Base-by-base conservation (phyloP, 805 yeast genomes). In the Maudiozyma turicensis region DNA sequence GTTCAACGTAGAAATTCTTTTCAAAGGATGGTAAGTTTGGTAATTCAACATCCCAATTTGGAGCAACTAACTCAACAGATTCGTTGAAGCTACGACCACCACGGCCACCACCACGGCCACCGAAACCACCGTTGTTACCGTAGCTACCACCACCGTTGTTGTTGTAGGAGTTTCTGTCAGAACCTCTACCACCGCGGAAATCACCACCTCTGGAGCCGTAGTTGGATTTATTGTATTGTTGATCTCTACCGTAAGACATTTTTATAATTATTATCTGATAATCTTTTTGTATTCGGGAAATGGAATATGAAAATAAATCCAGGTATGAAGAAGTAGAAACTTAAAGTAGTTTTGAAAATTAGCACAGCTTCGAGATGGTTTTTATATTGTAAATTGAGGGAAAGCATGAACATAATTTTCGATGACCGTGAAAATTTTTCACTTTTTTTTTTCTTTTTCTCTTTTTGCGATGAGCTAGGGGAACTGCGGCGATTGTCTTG, bases 1-100 rank as follows among this genome's bases (percentile, higher is more conserved):
- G 83, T 74, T 93, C 99, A 54, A 75, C 74, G 74, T 93, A 93
- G 66, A 93, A 93, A 71, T 93, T 88, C 75, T 93, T 93, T 71
- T 90, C 96, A 65, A 93, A 93, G 64, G 81, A 81, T 60, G 96
- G 95, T 64, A 93, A 73, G 40, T 80, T 68, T 43, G 64, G 61
- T 47, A 61, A 46, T 52, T 77, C 83, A 48, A 78, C 57, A 67
- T 86, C 93, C 87, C 93, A 93, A 54, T 84, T 80, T 60, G 90
- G 97, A 55, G 75, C 75, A 43, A 71, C 65, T 48, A 69, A 54
- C 46, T 71, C 71, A 53, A 66, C 64, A 47, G 72, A 68, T 44
- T 54, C 56, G 20, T 48, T 46, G 42, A 50, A 31, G 64, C 60
- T 44, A 50, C 69, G 72, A 52, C 77, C 75, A 51, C 72, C 54